These are phyloP conservation scores for Kazachstania martiniae DNA, from an alignment of 805 yeast species.

Conservation along the genomic window DNA sequence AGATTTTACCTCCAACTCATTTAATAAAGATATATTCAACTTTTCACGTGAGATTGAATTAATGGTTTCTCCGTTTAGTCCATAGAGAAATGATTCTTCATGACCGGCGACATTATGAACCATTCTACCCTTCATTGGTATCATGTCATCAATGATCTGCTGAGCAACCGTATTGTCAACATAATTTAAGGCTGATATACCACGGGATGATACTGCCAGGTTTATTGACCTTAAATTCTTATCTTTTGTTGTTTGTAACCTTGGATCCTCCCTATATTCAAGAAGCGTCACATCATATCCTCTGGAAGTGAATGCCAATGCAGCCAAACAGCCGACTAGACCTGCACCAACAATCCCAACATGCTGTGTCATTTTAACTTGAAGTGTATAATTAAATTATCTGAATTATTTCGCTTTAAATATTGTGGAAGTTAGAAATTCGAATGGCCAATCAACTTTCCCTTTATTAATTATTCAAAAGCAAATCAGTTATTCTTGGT, in stretches of 20 bases:
- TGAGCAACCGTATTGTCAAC: conserved; percentile 51
- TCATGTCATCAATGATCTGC: conserved; percentile 45
- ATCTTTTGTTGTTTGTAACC: conserved; percentile 28
- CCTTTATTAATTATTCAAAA: too few species aligned
- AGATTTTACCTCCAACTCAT: conserved; percentile 48
- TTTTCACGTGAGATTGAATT: conserved; percentile 74
- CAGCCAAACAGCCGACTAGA: conserved; percentile 75
- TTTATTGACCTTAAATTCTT: conserved; percentile 60
- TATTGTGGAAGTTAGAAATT: too few species aligned
- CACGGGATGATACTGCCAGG: conserved; percentile 79
- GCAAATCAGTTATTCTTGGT: too few species aligned
- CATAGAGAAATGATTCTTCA: conserved; percentile 63
- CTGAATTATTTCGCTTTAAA: too few species aligned
- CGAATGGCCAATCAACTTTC: too few species aligned
- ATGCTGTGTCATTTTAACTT: conserved; percentile 10
- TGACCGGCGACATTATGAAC: conserved; percentile 60
- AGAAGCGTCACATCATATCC: conserved; percentile 66
- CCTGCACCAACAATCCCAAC: conserved; percentile 82
- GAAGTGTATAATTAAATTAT: too few species aligned
- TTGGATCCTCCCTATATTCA: conserved; percentile 64
- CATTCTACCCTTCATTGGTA: conserved; percentile 89
- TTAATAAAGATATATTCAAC: conserved; percentile 53
- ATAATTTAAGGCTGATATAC: conserved; percentile 55
- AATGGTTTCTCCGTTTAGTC: conserved; percentile 70
- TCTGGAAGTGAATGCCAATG: conserved; percentile 62